These are phyloP conservation scores for Durusdinium trenchii DNA, from an alignment of 73 alveolate genomes.

Conservation along the genomic window DNA sequence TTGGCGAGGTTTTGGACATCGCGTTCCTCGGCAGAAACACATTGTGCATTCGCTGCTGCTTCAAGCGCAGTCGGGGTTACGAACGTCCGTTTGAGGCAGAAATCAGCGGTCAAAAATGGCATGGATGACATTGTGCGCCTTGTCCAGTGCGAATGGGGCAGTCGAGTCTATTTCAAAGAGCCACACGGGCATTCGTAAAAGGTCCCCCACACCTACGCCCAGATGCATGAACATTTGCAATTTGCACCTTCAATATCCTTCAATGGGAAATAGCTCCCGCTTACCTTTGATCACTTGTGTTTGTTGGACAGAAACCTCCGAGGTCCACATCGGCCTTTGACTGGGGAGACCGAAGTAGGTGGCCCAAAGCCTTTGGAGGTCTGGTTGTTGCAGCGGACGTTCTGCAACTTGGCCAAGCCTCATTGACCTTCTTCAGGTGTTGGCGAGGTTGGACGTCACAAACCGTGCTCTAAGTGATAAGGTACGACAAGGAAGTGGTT, in stretches of 20 bases:
- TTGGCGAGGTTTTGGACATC: constrained; percentile 42
- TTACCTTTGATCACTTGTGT: too few relatives aligned
- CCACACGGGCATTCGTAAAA: not conserved
- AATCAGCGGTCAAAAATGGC: constrained; percentile 57
- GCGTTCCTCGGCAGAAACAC: constrained; percentile 31
- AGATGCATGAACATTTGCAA: too few relatives aligned
- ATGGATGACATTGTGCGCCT: constrained; percentile 41
- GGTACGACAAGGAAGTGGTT: constrained; percentile 91
- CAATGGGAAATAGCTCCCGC: too few relatives aligned
- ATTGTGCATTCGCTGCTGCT: too few relatives aligned
- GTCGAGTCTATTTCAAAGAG: not conserved
- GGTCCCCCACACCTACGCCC: too few relatives aligned
- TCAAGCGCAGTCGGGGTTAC: not conserved
- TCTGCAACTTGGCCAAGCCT: not conserved
- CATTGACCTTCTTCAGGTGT: not conserved
- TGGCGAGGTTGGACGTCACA: not conserved
- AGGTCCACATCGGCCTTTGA: constrained; percentile 87
- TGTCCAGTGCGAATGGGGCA: not conserved
- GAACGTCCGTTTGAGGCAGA: constrained; percentile 20
- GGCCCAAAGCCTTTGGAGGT: constrained; percentile 75
- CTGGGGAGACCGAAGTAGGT: constrained; percentile 70
- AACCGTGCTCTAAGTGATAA: not conserved
- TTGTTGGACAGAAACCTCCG: not conserved
- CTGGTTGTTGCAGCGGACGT: constrained; percentile 66
- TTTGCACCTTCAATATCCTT: too few relatives aligned